phyloP scores from a whole-genome alignment of 2,329 filamentous ascomycete genomes.

The Verticillium zaregamsianum region DNA sequence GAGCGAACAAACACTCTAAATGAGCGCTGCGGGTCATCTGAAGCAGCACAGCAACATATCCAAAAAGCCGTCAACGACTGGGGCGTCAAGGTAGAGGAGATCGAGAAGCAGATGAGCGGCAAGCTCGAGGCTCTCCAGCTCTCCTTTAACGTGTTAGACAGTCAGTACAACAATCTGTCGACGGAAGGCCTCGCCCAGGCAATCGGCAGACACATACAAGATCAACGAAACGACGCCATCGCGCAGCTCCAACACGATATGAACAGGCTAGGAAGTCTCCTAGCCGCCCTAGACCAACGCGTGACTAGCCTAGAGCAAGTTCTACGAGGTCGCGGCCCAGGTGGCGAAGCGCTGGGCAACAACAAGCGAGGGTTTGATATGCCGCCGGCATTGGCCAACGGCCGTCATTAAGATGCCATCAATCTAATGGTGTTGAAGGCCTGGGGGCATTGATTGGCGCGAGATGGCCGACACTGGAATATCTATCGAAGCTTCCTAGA shows the following conservation, averaged over 20 bases:
- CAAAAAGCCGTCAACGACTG: neutral
- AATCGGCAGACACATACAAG: constrained; percentile 31
- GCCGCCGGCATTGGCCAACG: constrained; percentile 2
- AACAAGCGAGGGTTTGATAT: constrained; percentile 1
- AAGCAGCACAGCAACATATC: neutral
- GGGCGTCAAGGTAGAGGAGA: neutral
- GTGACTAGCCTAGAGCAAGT: neutral
- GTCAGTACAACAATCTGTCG: constrained; percentile 44
- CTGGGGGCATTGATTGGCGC: neutral
- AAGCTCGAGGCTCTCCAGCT: constrained; percentile 28
- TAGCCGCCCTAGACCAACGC: neutral
- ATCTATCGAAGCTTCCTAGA: neutral
- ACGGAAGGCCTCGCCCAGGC: constrained; percentile 35
- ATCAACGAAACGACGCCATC: neutral
- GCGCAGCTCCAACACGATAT: neutral
- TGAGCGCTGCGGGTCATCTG: neutral
- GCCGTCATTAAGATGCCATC: constrained; percentile 1
- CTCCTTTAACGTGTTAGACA: constrained; percentile 35
- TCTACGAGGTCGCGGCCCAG: no score
- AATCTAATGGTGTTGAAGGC: neutral
- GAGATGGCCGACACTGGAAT: neutral
- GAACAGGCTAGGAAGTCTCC: neutral
- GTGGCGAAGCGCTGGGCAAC: neutral
- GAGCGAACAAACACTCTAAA: neutral
- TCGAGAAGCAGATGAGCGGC: neutral